Base-by-base conservation (phyloP, 1,139 yeast species). In the Taphrina pruni region DNA sequence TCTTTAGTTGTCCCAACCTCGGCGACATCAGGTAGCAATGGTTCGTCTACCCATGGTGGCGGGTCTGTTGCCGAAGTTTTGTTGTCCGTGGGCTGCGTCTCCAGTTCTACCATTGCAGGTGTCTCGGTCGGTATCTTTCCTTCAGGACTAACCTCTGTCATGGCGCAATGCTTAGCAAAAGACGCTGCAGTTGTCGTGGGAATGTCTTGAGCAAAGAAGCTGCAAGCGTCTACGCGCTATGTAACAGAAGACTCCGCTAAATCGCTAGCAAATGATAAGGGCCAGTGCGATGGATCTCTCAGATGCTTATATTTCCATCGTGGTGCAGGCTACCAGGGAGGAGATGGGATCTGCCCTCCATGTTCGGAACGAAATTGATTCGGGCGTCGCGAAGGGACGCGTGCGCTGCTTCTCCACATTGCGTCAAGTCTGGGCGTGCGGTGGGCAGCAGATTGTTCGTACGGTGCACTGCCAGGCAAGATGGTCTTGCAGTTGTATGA, bases 341-440 rank as follows among this genome's bases (percentile, higher is more conserved):
- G 36, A 50, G 54, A 50, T 50, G 54, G 54, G 54, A 50, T 50
- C 54, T 50, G 54, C 11, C 6, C 54, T n/a, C 11, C 54, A 35
- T 3, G 14, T 21, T 4, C 54, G 54, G 54, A 35, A 50, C 54
- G 54, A 50, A 50, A 50, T 50, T 50, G 54, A 50, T 50, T 50
- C 54, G 21, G 54, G 54, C 54, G 54, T 26, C 8, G 48, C 12
- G 20, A 45, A n/a, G 8, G 20, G 48, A 45, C 48, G 48, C 20
- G 48, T 45, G 48, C 48, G 48, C 32, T 45, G 20, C 48, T 45
- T 45, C 48, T 45, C 48, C 48, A 45, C 48, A 45, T 45, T 17
- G 48, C n/a, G 32, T 26, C 32, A 26, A 26, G 4, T 26, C 32
- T 26, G 32, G 32, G 32, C 32, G 4, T 26, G 2, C 32, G 32